These are phyloP conservation scores for Claviceps sp. DNA, from an alignment of 2,329 filamentous ascomycete genomes.

Conservation along the genomic window DNA sequence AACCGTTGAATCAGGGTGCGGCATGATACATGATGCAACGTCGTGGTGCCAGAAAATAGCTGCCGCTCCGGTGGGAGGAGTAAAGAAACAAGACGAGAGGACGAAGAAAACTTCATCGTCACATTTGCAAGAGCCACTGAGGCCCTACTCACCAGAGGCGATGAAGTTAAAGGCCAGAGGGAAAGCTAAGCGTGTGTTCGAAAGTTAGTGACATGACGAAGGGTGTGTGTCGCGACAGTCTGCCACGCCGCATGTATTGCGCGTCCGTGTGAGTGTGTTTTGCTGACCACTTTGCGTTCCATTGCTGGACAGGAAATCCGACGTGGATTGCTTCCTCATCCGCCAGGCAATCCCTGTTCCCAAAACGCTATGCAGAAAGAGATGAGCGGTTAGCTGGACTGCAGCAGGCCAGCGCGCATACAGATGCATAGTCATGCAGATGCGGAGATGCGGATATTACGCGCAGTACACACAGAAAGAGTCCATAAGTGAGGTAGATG, in stretches of 20 bases:
- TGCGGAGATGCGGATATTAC: too few relatives aligned
- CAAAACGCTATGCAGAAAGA: conserved; percentile 35
- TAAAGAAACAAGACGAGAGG: background rate
- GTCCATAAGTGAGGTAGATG: conserved; percentile 66
- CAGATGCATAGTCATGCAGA: too few relatives aligned
- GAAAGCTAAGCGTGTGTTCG: conserved; percentile 38
- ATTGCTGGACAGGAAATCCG: conserved; percentile 62
- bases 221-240: background rate
- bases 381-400: background rate
- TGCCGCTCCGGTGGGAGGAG: background rate
- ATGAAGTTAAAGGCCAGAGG: conserved; percentile 82
- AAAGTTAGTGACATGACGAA: conserved; percentile 4
- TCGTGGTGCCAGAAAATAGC: background rate
- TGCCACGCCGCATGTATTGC: background rate
- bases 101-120: background rate
- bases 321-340: conserved; percentile 50
- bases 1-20: background rate
- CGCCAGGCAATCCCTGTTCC: conserved; percentile 47
- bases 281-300: conserved; percentile 70
- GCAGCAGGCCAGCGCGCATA: too few relatives aligned
- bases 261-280: background rate
- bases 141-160: conserved; percentile 70
- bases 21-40: too few relatives aligned
- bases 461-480: conserved; percentile 50
- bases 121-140: conserved; percentile 2